phyloP scores from a whole-genome alignment of 192 early-diverging fungal species.

The Backusella australiensis region DNA sequence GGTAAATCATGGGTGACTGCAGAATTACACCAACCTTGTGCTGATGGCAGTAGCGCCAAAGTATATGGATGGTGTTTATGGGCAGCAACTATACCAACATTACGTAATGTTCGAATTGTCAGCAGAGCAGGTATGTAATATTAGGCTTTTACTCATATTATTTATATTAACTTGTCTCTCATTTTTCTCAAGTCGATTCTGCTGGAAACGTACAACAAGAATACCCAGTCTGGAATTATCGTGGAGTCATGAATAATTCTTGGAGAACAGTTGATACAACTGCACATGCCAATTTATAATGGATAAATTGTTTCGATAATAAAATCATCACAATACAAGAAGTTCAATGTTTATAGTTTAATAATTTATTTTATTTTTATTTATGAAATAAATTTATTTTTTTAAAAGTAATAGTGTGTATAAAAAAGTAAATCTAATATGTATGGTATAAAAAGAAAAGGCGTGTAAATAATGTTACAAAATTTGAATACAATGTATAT shows the following conservation, averaged over 20 bases:
- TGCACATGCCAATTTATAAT: neutral
- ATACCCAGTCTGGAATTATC: conserved; percentile 72
- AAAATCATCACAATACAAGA: neutral
- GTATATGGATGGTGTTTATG: conserved; percentile 89
- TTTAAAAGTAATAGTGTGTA: neutral
- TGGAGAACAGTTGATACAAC: conserved; percentile 40
- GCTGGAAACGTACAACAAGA: conserved; percentile 88
- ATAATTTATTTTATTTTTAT: neutral
- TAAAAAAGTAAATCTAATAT: neutral
- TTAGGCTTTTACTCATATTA: neutral
- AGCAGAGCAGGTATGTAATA: conserved; percentile 67
- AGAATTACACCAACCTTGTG: conserved; percentile 49
- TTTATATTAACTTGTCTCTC: neutral
- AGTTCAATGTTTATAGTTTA: neutral
- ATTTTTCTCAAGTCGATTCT: conserved; percentile 53
- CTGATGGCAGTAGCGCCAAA: conserved; percentile 35
- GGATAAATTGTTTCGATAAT: neutral
- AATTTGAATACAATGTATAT: neutral
- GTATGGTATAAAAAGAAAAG: conserved; percentile 2
- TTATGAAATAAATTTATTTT: conserved; percentile 9
- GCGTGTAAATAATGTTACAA: neutral
- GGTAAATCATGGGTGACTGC: conserved; percentile 84
- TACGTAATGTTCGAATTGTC: conserved; percentile 57
- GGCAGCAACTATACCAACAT: conserved; percentile 56
- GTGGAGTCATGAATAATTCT: conserved; percentile 79